phyloP scores from a whole-genome alignment of 2,329 filamentous ascomycete genomes.

The Fusarium sp. region DNA sequence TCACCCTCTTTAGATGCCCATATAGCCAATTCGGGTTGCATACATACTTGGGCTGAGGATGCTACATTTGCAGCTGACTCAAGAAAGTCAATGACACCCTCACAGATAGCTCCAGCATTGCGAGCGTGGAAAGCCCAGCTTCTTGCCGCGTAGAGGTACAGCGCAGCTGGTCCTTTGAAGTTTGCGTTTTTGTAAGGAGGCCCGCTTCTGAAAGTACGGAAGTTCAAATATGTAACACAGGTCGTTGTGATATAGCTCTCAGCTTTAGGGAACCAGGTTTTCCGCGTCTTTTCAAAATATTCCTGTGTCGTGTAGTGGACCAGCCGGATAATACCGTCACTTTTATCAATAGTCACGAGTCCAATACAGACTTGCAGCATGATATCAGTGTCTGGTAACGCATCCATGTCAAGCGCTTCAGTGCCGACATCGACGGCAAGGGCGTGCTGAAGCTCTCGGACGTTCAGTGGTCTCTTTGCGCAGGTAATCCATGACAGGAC shows the following conservation, averaged over 20 bases:
- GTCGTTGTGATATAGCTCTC: conserved; percentile 40
- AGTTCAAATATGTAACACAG: conserved; percentile 50
- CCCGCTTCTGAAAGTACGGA: too few relatives aligned
- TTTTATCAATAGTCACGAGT: conserved; percentile 51
- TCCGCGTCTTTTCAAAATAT: conserved; percentile 49
- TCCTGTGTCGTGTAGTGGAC: conserved; percentile 57
- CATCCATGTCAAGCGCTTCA: conserved; percentile 45
- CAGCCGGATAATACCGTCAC: conserved; percentile 50
- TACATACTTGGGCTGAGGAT: not conserved
- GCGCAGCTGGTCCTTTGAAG: too few relatives aligned
- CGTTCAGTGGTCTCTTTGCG: conserved; percentile 46
- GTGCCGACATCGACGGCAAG: conserved; percentile 47
- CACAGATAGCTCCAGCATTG: not conserved
- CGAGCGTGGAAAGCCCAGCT: not conserved
- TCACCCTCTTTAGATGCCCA: too few relatives aligned
- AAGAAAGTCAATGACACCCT: not conserved
- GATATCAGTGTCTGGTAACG: conserved; percentile 44
- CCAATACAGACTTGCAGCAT: conserved; percentile 52
- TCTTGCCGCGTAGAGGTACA: too few relatives aligned
- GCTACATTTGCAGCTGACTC: not conserved
- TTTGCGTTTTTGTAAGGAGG: too few relatives aligned
- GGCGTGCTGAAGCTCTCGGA: conserved; percentile 52
- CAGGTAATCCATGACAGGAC: conserved; percentile 53
- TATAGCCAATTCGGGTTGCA: too few relatives aligned
- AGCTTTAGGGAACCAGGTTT: conserved; percentile 45